Conservation (phyloP, 441 rosid species). For the Populus tomentosa region DNA sequence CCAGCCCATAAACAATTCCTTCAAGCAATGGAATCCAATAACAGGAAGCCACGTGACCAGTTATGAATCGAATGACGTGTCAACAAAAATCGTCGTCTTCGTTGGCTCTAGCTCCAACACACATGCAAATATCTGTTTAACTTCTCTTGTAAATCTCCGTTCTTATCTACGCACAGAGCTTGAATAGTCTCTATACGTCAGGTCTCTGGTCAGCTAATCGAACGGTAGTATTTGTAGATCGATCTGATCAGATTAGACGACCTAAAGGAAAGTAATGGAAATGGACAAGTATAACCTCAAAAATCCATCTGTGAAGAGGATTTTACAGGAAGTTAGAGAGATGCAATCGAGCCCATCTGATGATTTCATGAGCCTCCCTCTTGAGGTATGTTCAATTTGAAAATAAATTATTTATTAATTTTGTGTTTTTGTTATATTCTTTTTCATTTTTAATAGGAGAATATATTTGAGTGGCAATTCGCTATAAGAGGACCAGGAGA, state of each 20-base stretch:
- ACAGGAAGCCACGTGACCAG: constrained; percentile 15
- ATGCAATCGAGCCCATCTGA: constrained; percentile 98
- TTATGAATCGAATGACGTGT: constrained; percentile 16
- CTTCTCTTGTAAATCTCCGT: too few species aligned
- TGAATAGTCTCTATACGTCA: neutral
- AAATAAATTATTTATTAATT: too few species aligned
- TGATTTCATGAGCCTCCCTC: constrained; percentile 96
- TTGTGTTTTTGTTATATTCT: neutral
- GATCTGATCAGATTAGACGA: constrained; percentile 31
- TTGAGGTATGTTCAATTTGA: constrained; percentile 52
- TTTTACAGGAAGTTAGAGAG: constrained; percentile 96
- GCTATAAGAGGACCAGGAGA: constrained; percentile 84
- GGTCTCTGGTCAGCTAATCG: constrained; percentile 6
- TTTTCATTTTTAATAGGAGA: constrained; percentile 52
- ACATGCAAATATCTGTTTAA: neutral
- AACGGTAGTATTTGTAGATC: constrained; percentile 15
- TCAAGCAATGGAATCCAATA: constrained; percentile 24
- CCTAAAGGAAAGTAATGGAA: constrained; percentile 50
- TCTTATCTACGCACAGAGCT: neutral
- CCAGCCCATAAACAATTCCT: too few species aligned
- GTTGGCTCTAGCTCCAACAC: neutral
- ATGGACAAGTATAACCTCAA: constrained; percentile 82
- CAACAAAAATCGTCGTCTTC: neutral
- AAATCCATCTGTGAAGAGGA: constrained; percentile 98
- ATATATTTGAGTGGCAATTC: constrained; percentile 96